Percentiles rank a stretch among this genome's conserved stretches.
Evolutionary conservation across 2,329 filamentous ascomycete genomes (phyloP).

Genomic region (Paecilomyces formosus): DNA sequence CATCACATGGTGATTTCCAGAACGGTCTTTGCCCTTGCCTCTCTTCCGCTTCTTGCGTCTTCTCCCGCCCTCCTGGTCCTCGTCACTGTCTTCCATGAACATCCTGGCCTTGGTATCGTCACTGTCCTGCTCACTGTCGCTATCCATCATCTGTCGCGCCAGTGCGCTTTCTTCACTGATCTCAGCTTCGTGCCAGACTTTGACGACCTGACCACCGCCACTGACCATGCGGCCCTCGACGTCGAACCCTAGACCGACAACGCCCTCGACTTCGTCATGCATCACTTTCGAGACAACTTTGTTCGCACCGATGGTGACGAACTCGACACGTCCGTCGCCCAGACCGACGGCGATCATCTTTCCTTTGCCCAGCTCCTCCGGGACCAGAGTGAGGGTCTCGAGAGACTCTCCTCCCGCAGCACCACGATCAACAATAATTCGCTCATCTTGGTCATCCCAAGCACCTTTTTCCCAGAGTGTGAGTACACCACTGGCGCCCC

Average conservation of each 20-base stretch:
- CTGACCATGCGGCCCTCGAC: slow-evolving; percentile 79
- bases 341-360: slow-evolving; percentile 68
- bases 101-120: slow-evolving; percentile 14
- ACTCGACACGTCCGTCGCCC: slow-evolving; percentile 69
- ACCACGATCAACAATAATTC: slow-evolving; percentile 64
- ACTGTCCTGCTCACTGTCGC: slow-evolving; percentile 37
- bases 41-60: slow-evolving; percentile 43
- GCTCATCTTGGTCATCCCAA: slow-evolving; percentile 92
- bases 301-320: slow-evolving; percentile 68
- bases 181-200: slow-evolving; percentile 75
- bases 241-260: slow-evolving; percentile 77
- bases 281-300: slow-evolving; percentile 61
- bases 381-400: slow-evolving; percentile 67
- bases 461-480: slow-evolving; percentile 91
- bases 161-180: slow-evolving; percentile 43
- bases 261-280: slow-evolving; percentile 83
- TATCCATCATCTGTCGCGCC: slow-evolving; percentile 28
- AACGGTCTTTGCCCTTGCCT: slow-evolving; percentile 36
- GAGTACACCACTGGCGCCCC: slow-evolving; percentile 71
- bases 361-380: slow-evolving; percentile 59
- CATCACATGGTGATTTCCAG: slow-evolving; percentile 32
- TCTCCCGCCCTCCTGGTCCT: slow-evolving; percentile 36
- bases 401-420: slow-evolving; percentile 66
- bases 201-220: slow-evolving; percentile 76
- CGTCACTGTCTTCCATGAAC: slow-evolving; percentile 38